phyloP scores from a whole-genome alignment of 495 filamentous ascomycete species.

The Gamarada debralockiae region DNA sequence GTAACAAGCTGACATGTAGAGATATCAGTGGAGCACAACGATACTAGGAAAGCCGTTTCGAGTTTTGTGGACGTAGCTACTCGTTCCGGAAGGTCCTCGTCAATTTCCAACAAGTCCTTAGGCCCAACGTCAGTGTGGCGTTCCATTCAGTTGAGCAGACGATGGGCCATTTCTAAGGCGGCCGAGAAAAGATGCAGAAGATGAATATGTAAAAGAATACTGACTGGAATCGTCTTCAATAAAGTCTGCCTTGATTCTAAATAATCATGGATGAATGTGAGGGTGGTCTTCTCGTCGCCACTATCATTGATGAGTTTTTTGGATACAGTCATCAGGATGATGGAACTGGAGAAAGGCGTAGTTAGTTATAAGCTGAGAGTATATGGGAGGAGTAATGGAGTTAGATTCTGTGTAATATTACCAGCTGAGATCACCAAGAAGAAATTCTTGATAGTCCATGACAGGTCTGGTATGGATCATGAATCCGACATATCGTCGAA shows the following conservation, averaged over 20 bases:
- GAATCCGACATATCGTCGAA: too few species aligned
- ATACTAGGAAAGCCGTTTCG: conserved; percentile 56
- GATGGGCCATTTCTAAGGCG: background rate
- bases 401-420: too few species aligned
- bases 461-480: too few species aligned
- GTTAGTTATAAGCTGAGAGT: background rate
- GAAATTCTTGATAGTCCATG: too few species aligned
- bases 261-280: conserved; percentile 48
- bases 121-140: background rate
- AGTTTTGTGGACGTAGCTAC: conserved; percentile 40
- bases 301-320: conserved; percentile 40
- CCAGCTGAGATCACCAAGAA: too few species aligned
- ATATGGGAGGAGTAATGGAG: background rate
- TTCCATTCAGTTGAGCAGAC: too few species aligned
- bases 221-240: conserved; percentile 42
- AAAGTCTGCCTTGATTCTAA: conserved; percentile 45
- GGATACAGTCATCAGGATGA: conserved; percentile 45
- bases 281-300: conserved; percentile 30
- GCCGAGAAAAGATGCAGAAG: background rate
- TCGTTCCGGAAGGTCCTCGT: conserved; percentile 47
- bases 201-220: background rate
- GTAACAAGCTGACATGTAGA: conserved; percentile 59
- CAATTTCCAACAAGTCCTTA: conserved; percentile 43
- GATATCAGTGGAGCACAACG: conserved; percentile 59
- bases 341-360: conserved; percentile 31